Conservation (phyloP, 2,329 filamentous ascomycete genomes). For the Colletotrichum echinochloae region DNA sequence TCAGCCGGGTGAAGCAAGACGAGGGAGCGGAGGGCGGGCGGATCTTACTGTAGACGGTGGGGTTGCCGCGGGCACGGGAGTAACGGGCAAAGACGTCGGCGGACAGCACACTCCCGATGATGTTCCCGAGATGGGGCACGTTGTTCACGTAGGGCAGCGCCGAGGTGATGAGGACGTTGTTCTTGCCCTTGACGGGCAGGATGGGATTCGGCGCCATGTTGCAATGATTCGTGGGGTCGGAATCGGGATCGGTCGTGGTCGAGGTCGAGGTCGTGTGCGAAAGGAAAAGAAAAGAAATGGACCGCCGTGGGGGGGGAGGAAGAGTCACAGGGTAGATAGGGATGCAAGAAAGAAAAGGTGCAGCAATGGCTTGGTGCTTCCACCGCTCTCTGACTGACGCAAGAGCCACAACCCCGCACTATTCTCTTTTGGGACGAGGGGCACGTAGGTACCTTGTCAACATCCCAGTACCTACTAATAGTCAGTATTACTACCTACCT, state of each 20-base stretch:
- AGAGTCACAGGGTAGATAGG: constrained; percentile 2
- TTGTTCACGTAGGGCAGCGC: constrained; percentile 84
- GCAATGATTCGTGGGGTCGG: background rate
- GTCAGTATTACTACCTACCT: no score
- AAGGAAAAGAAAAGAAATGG: constrained; percentile 6
- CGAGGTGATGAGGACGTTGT: constrained; percentile 90
- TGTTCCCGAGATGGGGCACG: constrained; percentile 87
- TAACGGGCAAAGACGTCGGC: constrained; percentile 89
- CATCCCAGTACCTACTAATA: no score
- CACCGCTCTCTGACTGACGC: constrained; percentile 21
- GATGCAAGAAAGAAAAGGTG: background rate
- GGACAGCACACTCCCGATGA: constrained; percentile 87
- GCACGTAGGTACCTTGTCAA: background rate
- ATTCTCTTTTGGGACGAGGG: constrained; percentile 41
- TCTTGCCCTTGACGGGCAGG: constrained; percentile 77
- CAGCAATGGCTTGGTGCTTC: background rate
- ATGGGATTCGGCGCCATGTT: constrained; percentile 55
- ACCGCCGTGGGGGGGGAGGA: background rate
- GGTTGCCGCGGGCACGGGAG: constrained; percentile 82
- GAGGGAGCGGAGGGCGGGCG: background rate
- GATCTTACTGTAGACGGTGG: constrained; percentile 74
- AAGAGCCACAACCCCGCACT: constrained; percentile 41
- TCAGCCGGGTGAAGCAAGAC: background rate
- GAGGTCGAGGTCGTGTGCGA: constrained; percentile 3
- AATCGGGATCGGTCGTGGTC: background rate